Percentiles rank a stretch among this genome's conserved stretches.
phyloP scores from a whole-genome alignment of 1,139 yeast genomes.

The Sugiyamaella novakii region DNA sequence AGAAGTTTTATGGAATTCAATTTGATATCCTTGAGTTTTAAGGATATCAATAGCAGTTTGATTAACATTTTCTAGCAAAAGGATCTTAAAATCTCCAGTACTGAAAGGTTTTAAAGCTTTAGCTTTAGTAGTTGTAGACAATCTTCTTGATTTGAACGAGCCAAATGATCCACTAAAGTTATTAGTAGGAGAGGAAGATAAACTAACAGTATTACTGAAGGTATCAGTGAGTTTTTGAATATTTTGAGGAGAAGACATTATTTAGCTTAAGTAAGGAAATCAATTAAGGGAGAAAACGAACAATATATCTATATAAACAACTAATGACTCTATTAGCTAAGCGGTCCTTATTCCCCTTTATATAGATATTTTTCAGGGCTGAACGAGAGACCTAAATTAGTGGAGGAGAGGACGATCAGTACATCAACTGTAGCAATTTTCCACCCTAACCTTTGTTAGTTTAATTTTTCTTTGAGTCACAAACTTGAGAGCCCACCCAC shows the following conservation, averaged over 20 bases:
- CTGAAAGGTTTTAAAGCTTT: constrained; percentile 85
- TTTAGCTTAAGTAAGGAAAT: too few relatives aligned
- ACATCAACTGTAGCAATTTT: too few relatives aligned
- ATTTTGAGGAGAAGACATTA: constrained; percentile 72
- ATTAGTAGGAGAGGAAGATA: constrained; percentile 43
- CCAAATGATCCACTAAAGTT: constrained; percentile 59
- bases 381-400: too few relatives aligned
- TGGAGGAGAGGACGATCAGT: too few relatives aligned
- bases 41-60: constrained; percentile 87
- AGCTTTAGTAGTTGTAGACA: constrained; percentile 41
- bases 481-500: neutral
- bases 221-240: constrained; percentile 48
- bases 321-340: constrained; percentile 6
- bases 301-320: too few relatives aligned
- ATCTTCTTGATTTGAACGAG: constrained; percentile 47
- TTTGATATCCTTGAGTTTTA: constrained; percentile 91
- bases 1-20: constrained; percentile 88
- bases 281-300: too few relatives aligned
- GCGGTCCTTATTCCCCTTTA: constrained; percentile 7
- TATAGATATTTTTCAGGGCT: constrained; percentile 4
- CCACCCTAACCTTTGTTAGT: neutral
- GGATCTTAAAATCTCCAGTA: constrained; percentile 88
- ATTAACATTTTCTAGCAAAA: constrained; percentile 90
- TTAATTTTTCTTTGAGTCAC: constrained; percentile 4
- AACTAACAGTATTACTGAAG: constrained; percentile 56